These are phyloP conservation scores for Lodderomyces orthopsilosis DNA, from an alignment of 1,139 yeast genomes.

Conservation along the genomic window DNA sequence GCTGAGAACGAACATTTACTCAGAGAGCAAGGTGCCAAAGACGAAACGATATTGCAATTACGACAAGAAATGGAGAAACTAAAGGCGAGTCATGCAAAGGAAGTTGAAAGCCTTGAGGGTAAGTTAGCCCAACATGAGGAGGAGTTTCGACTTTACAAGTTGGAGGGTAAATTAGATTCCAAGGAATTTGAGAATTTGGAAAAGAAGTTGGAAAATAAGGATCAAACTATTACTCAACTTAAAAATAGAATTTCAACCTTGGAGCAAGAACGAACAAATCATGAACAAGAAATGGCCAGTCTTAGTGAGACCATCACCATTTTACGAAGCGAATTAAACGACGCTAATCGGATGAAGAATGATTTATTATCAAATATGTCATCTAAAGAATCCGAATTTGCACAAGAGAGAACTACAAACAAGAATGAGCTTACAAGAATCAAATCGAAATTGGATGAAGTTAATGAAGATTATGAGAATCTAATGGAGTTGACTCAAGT, in stretches of 20 bases:
- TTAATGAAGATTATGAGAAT: slow-evolving; percentile 52
- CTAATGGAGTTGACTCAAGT: slow-evolving; percentile 38
- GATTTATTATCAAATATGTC: slow-evolving; percentile 67
- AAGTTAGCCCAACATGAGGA: slow-evolving; percentile 9
- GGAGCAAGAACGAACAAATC: background rate
- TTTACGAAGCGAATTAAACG: slow-evolving; percentile 27
- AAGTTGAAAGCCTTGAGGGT: slow-evolving; percentile 7
- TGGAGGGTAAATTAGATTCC: slow-evolving; percentile 23
- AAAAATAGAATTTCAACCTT: background rate
- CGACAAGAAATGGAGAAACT: slow-evolving; percentile 9
- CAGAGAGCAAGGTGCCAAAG: slow-evolving; percentile 13
- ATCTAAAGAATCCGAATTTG: slow-evolving; percentile 58
- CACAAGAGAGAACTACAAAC: slow-evolving; percentile 49
- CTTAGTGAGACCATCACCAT: slow-evolving; percentile 22
- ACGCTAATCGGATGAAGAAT: slow-evolving; percentile 46
- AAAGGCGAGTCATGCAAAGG: slow-evolving; percentile 8
- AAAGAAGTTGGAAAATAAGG: slow-evolving; percentile 25
- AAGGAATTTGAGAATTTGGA: slow-evolving; percentile 24
- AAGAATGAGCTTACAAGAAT: slow-evolving; percentile 50
- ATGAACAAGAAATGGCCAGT: slow-evolving; percentile 18
- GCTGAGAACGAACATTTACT: slow-evolving; percentile 12
- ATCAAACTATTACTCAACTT: slow-evolving; percentile 16
- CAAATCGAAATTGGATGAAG: slow-evolving; percentile 28
- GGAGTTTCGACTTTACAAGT: slow-evolving; percentile 11
- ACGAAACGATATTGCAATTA: slow-evolving; percentile 9